These are phyloP conservation scores for Boletus vermiculosoides DNA, from an alignment of 768 basidiomycete species.

Conservation along the genomic window DNA sequence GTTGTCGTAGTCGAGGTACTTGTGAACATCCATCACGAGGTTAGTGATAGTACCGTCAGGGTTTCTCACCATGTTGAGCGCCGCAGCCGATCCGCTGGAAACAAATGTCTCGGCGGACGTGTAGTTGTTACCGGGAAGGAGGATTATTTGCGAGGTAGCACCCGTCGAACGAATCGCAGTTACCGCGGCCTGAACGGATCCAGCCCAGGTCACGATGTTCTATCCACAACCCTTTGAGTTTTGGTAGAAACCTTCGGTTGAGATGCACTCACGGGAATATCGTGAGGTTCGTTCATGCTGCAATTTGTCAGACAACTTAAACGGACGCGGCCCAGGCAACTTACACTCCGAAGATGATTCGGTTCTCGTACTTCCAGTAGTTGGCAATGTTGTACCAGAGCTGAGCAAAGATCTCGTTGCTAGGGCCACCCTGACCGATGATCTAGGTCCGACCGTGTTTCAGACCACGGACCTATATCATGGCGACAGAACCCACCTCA, in stretches of 20 bases:
- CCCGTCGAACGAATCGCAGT: conserved; percentile 54
- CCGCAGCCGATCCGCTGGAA: conserved; percentile 49
- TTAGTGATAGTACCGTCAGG: conserved; percentile 44
- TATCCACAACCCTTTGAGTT: background rate
- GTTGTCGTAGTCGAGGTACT: conserved; percentile 57
- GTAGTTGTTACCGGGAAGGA: conserved; percentile 59
- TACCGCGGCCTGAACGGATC: conserved; percentile 54
- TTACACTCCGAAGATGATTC: conserved; percentile 50
- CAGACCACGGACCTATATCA: background rate
- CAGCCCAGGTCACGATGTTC: conserved; percentile 48
- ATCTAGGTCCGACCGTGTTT: conserved; percentile 34
- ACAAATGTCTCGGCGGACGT: conserved; percentile 52
- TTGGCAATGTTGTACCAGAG: conserved; percentile 54
- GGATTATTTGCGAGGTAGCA: conserved; percentile 53
- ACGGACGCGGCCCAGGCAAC: conserved; percentile 9
- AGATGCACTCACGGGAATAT: conserved; percentile 38
- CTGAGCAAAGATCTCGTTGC: conserved; percentile 50
- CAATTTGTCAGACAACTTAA: background rate
- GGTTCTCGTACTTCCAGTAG: conserved; percentile 42
- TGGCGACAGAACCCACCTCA: conserved; percentile 25
- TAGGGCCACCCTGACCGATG: conserved; percentile 62
- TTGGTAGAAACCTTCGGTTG: background rate
- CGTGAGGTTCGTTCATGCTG: conserved; percentile 67
- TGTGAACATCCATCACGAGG: conserved; percentile 62
- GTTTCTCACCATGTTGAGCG: conserved; percentile 45